Evolutionary conservation across 192 early-diverging fungal species (phyloP).

Genomic region (Gorgonomyces haynaldii): DNA sequence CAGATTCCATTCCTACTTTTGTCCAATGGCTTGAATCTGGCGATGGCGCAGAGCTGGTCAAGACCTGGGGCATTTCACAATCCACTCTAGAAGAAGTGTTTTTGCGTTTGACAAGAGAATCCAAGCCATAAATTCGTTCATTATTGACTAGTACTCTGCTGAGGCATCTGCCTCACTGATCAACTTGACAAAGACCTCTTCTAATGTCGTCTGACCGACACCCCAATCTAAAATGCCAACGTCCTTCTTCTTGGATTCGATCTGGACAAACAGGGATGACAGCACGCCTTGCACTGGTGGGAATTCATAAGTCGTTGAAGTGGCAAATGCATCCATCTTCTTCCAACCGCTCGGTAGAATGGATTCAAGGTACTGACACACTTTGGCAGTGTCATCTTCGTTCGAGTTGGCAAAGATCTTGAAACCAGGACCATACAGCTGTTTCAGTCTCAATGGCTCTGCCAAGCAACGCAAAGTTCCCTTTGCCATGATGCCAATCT

Average conservation of each 20-base stretch:
- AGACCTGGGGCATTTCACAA: constrained; percentile 3
- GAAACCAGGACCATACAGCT: constrained; percentile 61
- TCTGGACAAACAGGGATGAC: constrained; percentile 34
- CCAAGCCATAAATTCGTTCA: background rate
- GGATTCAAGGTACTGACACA: constrained; percentile 19
- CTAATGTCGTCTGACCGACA: constrained; percentile 52
- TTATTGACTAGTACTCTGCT: constrained; percentile 2
- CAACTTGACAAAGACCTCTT: constrained; percentile 57
- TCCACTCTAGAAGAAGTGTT: background rate
- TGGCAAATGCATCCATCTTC: constrained; percentile 49
- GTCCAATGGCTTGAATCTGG: constrained; percentile 46
- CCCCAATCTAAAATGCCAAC: constrained; percentile 63
- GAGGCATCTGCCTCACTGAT: constrained; percentile 21
- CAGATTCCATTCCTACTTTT: constrained; percentile 32
- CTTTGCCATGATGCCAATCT: constrained; percentile 70
- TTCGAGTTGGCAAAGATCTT: constrained; percentile 44
- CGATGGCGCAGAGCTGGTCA: constrained; percentile 28
- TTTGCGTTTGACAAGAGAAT: background rate
- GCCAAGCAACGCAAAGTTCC: constrained; percentile 60
- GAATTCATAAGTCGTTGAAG: constrained; percentile 44
- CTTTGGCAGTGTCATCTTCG: constrained; percentile 29
- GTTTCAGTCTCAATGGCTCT: constrained; percentile 50
- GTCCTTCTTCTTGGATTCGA: constrained; percentile 36
- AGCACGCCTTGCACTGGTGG: constrained; percentile 28
- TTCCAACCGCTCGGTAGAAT: constrained; percentile 39